These are phyloP conservation scores for Scutellaria minor DNA, from an alignment of 257 asterid species.

Conservation along the genomic window DNA sequence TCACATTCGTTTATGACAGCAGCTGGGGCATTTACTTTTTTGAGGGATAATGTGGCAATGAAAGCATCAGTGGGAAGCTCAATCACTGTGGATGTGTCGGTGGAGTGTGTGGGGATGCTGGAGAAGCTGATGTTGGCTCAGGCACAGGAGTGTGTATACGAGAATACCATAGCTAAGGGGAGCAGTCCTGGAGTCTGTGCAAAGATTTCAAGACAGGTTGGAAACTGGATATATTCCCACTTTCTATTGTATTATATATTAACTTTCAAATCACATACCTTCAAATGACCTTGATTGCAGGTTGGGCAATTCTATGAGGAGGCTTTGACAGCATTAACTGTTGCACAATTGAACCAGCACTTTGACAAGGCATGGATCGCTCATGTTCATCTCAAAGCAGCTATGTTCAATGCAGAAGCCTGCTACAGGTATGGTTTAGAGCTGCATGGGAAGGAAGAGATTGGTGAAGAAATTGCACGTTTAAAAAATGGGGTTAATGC, in stretches of 20 bases:
- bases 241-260: constrained; percentile 3
- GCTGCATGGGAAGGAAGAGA: constrained; percentile 92
- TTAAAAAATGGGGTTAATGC: constrained; percentile 73
- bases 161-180: constrained; percentile 89
- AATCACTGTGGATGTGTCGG: constrained; percentile 76
- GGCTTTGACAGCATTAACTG: constrained; percentile 68
- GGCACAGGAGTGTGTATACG: constrained; percentile 96
- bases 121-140: constrained; percentile 95
- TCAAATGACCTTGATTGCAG: constrained; percentile 42
- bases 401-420: constrained; percentile 87
- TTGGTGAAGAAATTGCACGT: constrained; percentile 95
- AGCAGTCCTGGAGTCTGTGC: constrained; percentile 91
- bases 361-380: constrained; percentile 89
- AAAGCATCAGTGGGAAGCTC: constrained; percentile 85
- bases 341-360: constrained; percentile 77
- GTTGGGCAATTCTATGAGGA: constrained; percentile 88
- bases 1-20: constrained; percentile 93
- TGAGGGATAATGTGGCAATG: constrained; percentile 80
- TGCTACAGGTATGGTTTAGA: constrained; percentile 87
- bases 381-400: constrained; percentile 92
- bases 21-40: constrained; percentile 82
- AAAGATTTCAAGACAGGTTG: constrained; percentile 88
- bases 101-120: constrained; percentile 85
- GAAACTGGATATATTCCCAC: constrained; percentile 29
- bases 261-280: neutral